Percentiles rank a stretch among this genome's conserved stretches.
phyloP scores from a whole-genome alignment of 1,284 basidiomycete genomes.

The Bjerkandera adusta region DNA sequence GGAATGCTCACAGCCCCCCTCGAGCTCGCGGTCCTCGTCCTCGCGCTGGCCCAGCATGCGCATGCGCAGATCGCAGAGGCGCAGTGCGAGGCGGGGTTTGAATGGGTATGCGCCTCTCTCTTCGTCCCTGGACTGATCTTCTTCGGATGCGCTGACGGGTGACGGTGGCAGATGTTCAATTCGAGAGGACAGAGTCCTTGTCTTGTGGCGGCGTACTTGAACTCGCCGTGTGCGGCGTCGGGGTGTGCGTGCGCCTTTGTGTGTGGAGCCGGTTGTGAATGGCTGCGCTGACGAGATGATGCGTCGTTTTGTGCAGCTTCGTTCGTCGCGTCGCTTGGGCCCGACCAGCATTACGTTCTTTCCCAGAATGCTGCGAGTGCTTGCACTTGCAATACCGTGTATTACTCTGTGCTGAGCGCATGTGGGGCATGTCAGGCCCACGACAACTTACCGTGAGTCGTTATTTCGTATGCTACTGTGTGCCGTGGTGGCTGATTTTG shows the following conservation, averaged over 20 bases:
- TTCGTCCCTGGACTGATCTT: neutral
- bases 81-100: conserved; percentile 2
- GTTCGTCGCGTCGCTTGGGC: neutral
- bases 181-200: too few relatives aligned
- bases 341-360: neutral
- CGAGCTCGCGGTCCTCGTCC: neutral
- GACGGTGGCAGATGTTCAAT: too few relatives aligned
- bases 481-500: neutral
- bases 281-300: neutral
- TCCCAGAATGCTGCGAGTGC: neutral
- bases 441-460: neutral
- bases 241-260: neutral
- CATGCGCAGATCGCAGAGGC: neutral
- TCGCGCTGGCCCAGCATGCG: neutral
- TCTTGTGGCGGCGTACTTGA: too few relatives aligned
- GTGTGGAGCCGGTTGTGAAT: neutral
- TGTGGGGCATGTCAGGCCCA: conserved; percentile 1
- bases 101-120: conserved; percentile 1
- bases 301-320: neutral
- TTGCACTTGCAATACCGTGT: conserved; percentile 7
- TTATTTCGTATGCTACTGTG: neutral
- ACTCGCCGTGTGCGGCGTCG: neutral
- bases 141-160: too few relatives aligned
- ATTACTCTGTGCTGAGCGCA: conserved; percentile 2
- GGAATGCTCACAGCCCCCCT: too few relatives aligned